phyloP scores from a whole-genome alignment of 1,284 basidiomycete species.

The Trichosporon sp. region DNA sequence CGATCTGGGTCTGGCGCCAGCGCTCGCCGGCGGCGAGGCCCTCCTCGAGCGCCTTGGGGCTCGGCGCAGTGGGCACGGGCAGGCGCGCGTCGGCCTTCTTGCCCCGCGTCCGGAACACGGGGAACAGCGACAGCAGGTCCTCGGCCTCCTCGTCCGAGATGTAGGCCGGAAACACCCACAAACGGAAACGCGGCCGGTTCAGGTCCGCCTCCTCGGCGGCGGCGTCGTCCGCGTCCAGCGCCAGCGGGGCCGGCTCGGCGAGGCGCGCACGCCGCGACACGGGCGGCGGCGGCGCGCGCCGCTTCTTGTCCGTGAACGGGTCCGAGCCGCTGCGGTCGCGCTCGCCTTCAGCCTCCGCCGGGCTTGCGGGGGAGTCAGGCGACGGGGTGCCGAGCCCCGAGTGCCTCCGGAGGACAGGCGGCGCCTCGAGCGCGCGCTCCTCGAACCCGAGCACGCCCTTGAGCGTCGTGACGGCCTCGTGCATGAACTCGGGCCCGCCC shows the following conservation, averaged over 20 bases:
- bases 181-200: conserved; percentile 35
- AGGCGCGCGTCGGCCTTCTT: conserved; percentile 27
- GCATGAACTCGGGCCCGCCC: conserved; percentile 47
- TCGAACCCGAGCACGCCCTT: conserved; percentile 46
- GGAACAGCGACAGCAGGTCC: conserved; percentile 31
- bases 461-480: conserved; percentile 39
- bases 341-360: neutral
- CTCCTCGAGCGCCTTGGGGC: conserved; percentile 28
- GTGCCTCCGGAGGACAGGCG: conserved; percentile 26
- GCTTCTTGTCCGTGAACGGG: conserved; percentile 36
- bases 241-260: conserved; percentile 12
- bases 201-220: conserved; percentile 39
- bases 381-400: neutral
- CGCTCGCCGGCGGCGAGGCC: conserved; percentile 17
- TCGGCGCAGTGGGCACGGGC: conserved; percentile 28
- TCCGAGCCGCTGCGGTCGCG: conserved; percentile 25
- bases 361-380: neutral
- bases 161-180: conserved; percentile 44
- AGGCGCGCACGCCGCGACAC: conserved; percentile 18
- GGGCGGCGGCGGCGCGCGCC: conserved; percentile 28
- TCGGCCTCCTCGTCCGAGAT: conserved; percentile 42
- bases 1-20: conserved; percentile 27
- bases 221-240: conserved; percentile 28
- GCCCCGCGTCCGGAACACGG: conserved; percentile 20
- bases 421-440: conserved; percentile 38